Base-by-base conservation (phyloP, 371 early-diverging fungal genomes). In the Circinella minor region DNA sequence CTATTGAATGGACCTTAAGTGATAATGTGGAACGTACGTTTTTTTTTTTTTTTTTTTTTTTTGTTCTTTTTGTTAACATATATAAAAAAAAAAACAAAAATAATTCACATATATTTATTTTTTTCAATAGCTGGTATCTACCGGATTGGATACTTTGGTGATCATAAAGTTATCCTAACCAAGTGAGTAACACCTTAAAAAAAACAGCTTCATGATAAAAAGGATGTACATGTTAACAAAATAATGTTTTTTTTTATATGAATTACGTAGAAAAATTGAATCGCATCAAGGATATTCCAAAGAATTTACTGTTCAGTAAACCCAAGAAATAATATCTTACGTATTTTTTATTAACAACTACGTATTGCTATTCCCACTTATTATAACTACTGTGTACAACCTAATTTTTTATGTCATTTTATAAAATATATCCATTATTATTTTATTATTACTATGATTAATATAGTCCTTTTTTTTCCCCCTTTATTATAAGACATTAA, bases 71-170 rank as follows among this genome's bases (percentile, higher is more conserved):
- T 4, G 9, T 9, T 43, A 43, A 11, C 6, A 43, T 43, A 43
- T 43, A 6, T 1, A 11, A 43, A 9, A 43, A 0, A 43, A 43
- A 9, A 43, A 2, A 51, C 15, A 13, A n/a, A 5, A n/a, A n/a
- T 51, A 15, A 51, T 15, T 51, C 51, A 17, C 6, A 8, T 15
- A 51, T n/a, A 4, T 39, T 9, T 15, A 49, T 51, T 51, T 51
- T 15, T 43, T 67, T 68, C 63, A 17, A 68, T 67, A 71, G 78
- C 66, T 36, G 80, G 80, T 1, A 68, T 67, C 13, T 82, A 78
- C 68, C 70, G 82, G 7, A 47, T 82, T 18, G 79, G 78, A 9
- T 82, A 82, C 63, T 74, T 72, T 63, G 82, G 82, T 36, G 70
- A 80, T 61, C 73, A 71, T 61, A 73, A 71, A 61, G 57, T 71